These are phyloP conservation scores for Fusarium subtropicale DNA, from an alignment of 2,329 filamentous ascomycete species.

Conservation along the genomic window DNA sequence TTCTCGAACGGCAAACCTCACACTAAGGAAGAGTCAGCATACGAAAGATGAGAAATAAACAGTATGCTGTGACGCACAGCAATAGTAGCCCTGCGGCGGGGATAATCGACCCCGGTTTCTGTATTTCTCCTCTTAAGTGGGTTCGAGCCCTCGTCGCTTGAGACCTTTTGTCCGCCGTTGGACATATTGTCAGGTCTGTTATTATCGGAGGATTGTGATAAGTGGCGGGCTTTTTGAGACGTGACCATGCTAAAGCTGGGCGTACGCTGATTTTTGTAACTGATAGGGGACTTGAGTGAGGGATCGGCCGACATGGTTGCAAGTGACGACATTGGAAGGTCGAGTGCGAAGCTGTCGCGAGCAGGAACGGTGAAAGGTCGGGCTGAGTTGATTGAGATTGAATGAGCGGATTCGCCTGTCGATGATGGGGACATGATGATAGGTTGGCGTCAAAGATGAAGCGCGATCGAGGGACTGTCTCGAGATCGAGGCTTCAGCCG, in stretches of 20 bases:
- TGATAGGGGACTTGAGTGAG: conserved; percentile 64
- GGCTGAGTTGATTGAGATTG: conserved; percentile 53
- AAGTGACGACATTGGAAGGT: conserved; percentile 61
- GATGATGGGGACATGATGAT: conserved; percentile 64
- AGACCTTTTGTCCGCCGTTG: conserved; percentile 60
- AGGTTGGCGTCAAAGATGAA: conserved; percentile 39
- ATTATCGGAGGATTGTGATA: conserved; percentile 66
- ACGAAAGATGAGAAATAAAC: neutral
- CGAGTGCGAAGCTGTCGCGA: conserved; percentile 62
- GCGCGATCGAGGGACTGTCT: conserved; percentile 31
- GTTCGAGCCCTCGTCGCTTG: conserved; percentile 65
- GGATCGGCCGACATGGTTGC: conserved; percentile 56
- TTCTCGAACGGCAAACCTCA: conserved; percentile 83
- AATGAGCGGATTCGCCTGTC: conserved; percentile 64
- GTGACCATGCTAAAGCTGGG: conserved; percentile 62
- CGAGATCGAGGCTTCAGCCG: conserved; percentile 4
- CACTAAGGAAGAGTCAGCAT: conserved; percentile 63
- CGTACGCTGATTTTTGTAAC: conserved; percentile 61
- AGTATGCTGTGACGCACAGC: conserved; percentile 62
- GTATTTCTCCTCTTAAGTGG: conserved; percentile 72
- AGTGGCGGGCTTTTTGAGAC: conserved; percentile 65
- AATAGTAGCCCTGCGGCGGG: conserved; percentile 72
- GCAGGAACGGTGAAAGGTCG: conserved; percentile 60
- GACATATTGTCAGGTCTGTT: conserved; percentile 54
- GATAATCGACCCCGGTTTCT: conserved; percentile 71